Conservation (phyloP, 2,329 filamentous ascomycete species). For the Helotiales sp. region DNA sequence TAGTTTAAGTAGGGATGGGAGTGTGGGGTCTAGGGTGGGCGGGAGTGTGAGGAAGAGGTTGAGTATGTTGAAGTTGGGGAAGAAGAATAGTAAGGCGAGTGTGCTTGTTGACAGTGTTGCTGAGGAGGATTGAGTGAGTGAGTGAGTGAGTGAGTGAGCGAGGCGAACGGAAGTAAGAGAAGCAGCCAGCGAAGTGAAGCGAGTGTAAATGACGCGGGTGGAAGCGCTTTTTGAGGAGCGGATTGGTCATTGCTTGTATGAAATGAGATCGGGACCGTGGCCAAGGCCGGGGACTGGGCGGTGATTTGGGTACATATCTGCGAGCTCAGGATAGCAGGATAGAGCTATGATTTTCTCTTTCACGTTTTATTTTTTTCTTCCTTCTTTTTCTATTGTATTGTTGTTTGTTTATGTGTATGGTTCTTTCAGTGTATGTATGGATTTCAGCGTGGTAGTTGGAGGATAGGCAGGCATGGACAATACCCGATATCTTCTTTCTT, state of each 20-base stretch:
- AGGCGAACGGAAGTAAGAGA: too few species aligned
- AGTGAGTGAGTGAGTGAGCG: too few species aligned
- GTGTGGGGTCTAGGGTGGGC: conserved; percentile 31
- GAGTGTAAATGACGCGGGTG: too few species aligned
- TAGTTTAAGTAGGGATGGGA: conserved; percentile 20
- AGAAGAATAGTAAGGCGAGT: conserved; percentile 37
- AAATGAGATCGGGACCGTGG: neutral
- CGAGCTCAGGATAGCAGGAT: too few species aligned
- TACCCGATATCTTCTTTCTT: neutral
- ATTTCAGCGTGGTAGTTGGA: neutral
- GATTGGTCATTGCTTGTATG: neutral
- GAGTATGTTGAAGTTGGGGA: conserved; percentile 34
- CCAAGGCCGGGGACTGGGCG: too few species aligned
- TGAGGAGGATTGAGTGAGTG: conserved; percentile 26
- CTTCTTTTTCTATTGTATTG: too few species aligned
- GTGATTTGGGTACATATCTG: neutral
- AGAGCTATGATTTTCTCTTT: neutral
- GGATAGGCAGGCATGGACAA: neutral
- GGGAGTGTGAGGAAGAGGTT: conserved; percentile 35
- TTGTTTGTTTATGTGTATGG: too few species aligned
- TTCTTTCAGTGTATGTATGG: too few species aligned
- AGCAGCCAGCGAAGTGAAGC: too few species aligned
- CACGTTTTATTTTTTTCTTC: neutral
- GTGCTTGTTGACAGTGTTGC: conserved; percentile 30
- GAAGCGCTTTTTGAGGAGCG: too few species aligned